A percentile compares a stretch with the other conserved stretches of the same genome.
phyloP scores from a whole-genome alignment of 177 flowering plant species.

The Telopea speciosissima region DNA sequence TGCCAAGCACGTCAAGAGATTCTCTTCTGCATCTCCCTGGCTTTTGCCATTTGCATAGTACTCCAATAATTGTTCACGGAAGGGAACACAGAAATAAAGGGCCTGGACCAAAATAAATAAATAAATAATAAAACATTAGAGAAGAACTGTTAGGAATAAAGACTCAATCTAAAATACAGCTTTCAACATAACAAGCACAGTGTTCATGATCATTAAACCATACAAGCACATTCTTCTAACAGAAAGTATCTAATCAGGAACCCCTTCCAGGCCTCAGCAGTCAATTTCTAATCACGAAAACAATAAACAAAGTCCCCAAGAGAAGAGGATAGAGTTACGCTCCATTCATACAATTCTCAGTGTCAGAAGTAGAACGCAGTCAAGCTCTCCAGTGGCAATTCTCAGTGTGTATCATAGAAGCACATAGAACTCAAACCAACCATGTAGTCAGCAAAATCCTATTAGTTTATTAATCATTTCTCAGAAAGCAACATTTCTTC shows the following conservation, averaged over 20 bases:
- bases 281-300: too few relatives aligned
- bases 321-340: background rate
- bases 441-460: background rate
- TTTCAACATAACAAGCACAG: background rate
- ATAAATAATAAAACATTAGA: background rate
- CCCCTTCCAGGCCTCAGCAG: too few relatives aligned
- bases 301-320: too few relatives aligned
- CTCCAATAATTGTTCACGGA: constrained; percentile 86
- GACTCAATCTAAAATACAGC: background rate
- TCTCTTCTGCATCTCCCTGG: constrained; percentile 75
- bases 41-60: constrained; percentile 69
- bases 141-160: background rate
- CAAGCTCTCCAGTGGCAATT: background rate
- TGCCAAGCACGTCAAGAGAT: constrained; percentile 88
- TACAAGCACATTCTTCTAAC: too few relatives aligned
- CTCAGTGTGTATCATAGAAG: background rate
- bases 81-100: constrained; percentile 94
- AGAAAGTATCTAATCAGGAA: too few relatives aligned
- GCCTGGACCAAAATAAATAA: constrained; percentile 55
- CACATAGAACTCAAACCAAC: background rate
- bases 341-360: background rate
- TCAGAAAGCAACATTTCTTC: background rate
- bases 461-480: background rate
- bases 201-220: too few relatives aligned
- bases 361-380: background rate